Evolutionary conservation across 139 green algal species (phyloP).

Genomic region (Closterium sp.): DNA sequence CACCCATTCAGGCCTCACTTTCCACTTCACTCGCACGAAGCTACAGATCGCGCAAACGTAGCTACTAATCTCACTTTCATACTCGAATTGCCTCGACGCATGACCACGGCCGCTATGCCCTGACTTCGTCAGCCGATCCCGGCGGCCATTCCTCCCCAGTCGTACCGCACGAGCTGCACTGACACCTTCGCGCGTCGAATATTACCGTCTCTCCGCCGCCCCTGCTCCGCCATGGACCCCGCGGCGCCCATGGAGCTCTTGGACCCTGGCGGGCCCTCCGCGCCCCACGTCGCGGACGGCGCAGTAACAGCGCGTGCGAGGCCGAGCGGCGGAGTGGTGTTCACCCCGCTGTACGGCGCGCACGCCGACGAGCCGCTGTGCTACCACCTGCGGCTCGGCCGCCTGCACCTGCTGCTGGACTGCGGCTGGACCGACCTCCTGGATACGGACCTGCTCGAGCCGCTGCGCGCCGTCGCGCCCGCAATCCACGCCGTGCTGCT

Average conservation of each 20-base stretch:
- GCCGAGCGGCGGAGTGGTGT: constrained; percentile 4
- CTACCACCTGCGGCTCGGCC: constrained; percentile 75
- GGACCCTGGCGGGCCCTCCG: neutral
- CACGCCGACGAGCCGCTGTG: constrained; percentile 60
- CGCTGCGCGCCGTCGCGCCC: constrained; percentile 54
- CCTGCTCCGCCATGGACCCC: too few relatives aligned
- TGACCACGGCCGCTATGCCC: neutral
- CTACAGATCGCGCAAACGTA: too few relatives aligned
- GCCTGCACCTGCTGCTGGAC: constrained; percentile 78
- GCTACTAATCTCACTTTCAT: too few relatives aligned
- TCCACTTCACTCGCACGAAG: too few relatives aligned
- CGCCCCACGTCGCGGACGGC: neutral
- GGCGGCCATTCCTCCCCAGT: neutral
- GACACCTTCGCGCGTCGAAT: neutral
- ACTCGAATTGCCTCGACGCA: too few relatives aligned
- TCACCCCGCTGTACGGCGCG: constrained; percentile 37
- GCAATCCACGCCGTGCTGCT: constrained; percentile 76
- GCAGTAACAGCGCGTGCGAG: neutral
- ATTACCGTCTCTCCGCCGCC: neutral
- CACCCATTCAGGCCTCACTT: too few relatives aligned
- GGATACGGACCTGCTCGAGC: constrained; percentile 59
- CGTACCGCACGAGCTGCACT: neutral
- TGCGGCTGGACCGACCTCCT: constrained; percentile 87
- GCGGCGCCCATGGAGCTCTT: neutral
- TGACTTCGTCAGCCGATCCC: neutral